Percentiles rank a stretch among this genome's conserved stretches.
These are phyloP conservation scores for Colletotrichum orbiculare DNA, from an alignment of 2,329 filamentous ascomycete species.

Conservation along the genomic window DNA sequence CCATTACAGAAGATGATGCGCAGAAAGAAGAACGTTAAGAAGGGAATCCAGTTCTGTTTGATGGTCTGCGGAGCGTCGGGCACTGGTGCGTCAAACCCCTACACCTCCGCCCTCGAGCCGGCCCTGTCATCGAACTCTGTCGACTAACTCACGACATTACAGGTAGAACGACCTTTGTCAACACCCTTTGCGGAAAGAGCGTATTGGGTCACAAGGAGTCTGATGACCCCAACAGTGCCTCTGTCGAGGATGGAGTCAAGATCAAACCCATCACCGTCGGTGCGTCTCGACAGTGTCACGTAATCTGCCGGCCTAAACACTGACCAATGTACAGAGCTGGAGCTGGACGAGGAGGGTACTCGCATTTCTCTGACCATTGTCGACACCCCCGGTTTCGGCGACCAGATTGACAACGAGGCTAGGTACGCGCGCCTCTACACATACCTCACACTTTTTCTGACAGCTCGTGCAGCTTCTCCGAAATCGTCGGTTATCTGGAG, in stretches of 20 bases:
- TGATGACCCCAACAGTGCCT: constrained; percentile 88
- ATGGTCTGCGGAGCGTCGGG: constrained; percentile 99
- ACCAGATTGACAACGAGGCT: constrained; percentile 99
- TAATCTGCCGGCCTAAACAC: constrained; percentile 1
- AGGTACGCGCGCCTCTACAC: constrained; percentile 66
- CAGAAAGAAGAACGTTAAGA: constrained; percentile 99
- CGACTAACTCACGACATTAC: constrained; percentile 35
- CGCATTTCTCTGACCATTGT: constrained; percentile 98
- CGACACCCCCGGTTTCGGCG: constrained; percentile 97
- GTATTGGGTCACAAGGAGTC: constrained; percentile 92
- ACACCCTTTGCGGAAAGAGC: constrained; percentile 96
- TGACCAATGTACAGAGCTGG: constrained; percentile 74
- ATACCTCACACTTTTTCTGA: neutral
- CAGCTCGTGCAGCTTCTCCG: constrained; percentile 78
- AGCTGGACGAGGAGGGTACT: constrained; percentile 97
- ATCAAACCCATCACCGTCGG: constrained; percentile 99
- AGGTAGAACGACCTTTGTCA: constrained; percentile 99
- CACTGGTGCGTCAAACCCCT: constrained; percentile 76
- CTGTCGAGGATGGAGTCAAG: constrained; percentile 95
- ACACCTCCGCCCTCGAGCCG: constrained; percentile 23
- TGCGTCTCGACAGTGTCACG: constrained; percentile 53
- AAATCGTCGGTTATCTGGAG: constrained; percentile 98
- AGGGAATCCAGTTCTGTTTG: constrained; percentile 99
- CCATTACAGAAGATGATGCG: constrained; percentile 86
- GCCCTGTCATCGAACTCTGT: constrained; percentile 4